Evolutionary conservation across 371 early-diverging fungal genomes (phyloP), one percentile per base, ranked within the genome.

Genomic region (Rhizopus stolonifer): DNA sequence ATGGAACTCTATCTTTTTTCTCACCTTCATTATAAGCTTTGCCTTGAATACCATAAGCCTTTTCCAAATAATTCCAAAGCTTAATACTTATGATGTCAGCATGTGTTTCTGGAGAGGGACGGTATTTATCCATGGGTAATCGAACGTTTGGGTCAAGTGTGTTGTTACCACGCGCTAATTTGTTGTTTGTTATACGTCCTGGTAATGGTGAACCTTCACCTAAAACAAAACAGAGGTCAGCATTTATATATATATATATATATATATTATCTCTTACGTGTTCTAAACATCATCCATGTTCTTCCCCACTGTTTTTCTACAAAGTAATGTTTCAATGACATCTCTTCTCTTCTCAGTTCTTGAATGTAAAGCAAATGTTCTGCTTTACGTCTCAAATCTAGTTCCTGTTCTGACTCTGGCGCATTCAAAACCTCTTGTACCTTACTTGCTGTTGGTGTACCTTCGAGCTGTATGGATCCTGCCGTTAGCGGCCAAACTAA

Each of bases 251-350:
- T n/a, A n/a, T n/a, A n/a, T n/a, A n/a, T 2, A 32, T 24, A 6
- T 2, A 3, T 21, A 0, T 32, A 21, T 46, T 24, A 13, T 1
- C 2, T 23, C 67, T 69, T 70, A 74, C 74, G 74, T 18, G 70
- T 74, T 60, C 74, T 63, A 49, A 74, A 74, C 17, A 70, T 45
- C 74, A 74, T 74, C 74, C 74, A 74, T 18, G 64, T 33, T 49
- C 74, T 51, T 15, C 70, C 68, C 74, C 74, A 74, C 31, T 57
- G 53, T 38, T 74, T 74, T 34, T 74, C 74, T 19, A 74, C 60
- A 17, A 74, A 46, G 48, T 68, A 74, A 49, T 70, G 66, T 31
- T 58, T 67, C 22, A 70, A 45, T 24, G 65, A 53, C 74, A 74
- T 70, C 22, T 74, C 74, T 47, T 74, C 70, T 34, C 68, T 43